Conservation (phyloP, 2,329 filamentous ascomycete species). For the Trichoderma citrinoviride region DNA sequence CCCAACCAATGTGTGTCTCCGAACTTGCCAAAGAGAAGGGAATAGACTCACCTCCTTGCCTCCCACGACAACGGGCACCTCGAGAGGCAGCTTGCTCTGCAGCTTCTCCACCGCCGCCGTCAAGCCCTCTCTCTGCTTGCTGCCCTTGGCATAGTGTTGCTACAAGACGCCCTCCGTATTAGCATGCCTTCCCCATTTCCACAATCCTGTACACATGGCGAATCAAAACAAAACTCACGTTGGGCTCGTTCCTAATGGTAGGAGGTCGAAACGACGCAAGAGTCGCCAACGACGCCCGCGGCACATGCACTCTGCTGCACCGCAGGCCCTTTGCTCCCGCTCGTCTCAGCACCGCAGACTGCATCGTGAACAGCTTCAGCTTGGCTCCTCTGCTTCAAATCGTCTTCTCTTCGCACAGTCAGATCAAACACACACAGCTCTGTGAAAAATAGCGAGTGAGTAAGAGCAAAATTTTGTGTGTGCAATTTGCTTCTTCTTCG, state of each 20-base stretch:
- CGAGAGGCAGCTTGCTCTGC: constrained; percentile 66
- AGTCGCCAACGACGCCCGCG: constrained; percentile 47
- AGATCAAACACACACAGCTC: neutral
- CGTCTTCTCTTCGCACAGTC: neutral
- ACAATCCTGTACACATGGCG: too few species aligned
- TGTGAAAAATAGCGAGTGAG: too few species aligned
- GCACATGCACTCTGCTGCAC: constrained; percentile 30
- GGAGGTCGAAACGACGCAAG: constrained; percentile 87
- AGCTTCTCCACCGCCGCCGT: constrained; percentile 68
- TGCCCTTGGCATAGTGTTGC: constrained; percentile 88
- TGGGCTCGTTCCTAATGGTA: constrained; percentile 88
- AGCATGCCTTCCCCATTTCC: neutral
- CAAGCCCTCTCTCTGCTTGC: constrained; percentile 73
- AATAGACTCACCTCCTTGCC: constrained; percentile 66
- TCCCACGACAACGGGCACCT: constrained; percentile 79
- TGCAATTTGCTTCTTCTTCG: too few species aligned
- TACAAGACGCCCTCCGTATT: constrained; percentile 37
- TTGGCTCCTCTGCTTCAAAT: neutral
- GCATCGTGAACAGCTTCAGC: constrained; percentile 29
- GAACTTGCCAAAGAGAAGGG: neutral
- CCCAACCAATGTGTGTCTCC: neutral
- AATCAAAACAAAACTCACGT: constrained; percentile 57
- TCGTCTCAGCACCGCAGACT: constrained; percentile 36
- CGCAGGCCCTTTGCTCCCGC: constrained; percentile 35
- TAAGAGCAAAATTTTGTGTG: too few species aligned